Conservation (phyloP, 192 early-diverging fungal species). For the Entomortierella parvispora region DNA sequence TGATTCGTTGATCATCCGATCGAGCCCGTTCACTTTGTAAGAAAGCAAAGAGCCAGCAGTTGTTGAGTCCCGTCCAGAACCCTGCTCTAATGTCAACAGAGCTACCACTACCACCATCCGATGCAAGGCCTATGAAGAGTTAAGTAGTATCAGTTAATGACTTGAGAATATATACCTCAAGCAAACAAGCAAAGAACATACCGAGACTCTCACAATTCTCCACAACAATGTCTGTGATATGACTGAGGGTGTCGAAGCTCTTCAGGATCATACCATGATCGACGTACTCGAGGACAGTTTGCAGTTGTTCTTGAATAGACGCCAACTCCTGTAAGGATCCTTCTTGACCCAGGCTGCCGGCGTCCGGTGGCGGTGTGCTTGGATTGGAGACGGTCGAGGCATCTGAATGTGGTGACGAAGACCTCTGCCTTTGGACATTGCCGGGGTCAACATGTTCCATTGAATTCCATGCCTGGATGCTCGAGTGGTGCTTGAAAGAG, state of each 20-base stretch:
- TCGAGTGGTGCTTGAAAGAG: no score
- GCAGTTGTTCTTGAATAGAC: constrained; percentile 69
- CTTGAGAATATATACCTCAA: background rate
- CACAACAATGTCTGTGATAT: constrained; percentile 71
- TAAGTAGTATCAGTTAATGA: no score
- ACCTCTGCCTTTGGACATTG: background rate
- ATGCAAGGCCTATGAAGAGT: constrained; percentile 63
- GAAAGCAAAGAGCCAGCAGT: constrained; percentile 80
- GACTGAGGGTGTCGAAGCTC: constrained; percentile 77
- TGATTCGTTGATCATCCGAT: constrained; percentile 62
- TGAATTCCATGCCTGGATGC: constrained; percentile 7
- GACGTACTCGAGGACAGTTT: constrained; percentile 71
- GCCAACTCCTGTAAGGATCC: constrained; percentile 8
- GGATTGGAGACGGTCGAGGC: constrained; percentile 34
- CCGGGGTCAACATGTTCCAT: constrained; percentile 9
- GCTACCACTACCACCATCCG: constrained; percentile 67
- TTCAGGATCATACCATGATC: constrained; percentile 67
- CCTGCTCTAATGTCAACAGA: constrained; percentile 67
- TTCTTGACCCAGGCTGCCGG: background rate
- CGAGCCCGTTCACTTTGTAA: constrained; percentile 62
- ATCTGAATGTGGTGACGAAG: constrained; percentile 13
- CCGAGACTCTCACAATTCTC: constrained; percentile 74
- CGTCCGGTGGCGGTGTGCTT: background rate
- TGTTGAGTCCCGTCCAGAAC: constrained; percentile 81
- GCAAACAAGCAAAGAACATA: constrained; percentile 12